A percentile compares a stretch with the other conserved stretches of the same genome.
Conservation (phyloP, 352 stramenopile genomes). For the Pythium sukuiense region DNA sequence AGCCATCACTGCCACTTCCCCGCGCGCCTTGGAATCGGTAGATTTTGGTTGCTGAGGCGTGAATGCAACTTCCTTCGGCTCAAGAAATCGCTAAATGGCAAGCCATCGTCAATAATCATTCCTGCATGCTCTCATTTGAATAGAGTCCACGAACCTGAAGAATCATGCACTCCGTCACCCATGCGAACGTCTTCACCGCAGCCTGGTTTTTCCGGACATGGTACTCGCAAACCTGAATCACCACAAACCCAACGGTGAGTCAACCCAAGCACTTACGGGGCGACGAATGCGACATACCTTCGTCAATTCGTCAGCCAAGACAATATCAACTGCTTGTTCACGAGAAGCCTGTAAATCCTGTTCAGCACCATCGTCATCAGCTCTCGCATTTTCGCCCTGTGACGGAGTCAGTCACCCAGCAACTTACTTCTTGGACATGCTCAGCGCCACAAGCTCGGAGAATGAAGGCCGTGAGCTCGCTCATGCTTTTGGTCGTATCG, state of each 20-base stretch:
- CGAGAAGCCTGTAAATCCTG: conserved; percentile 51
- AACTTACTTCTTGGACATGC: conserved; percentile 53
- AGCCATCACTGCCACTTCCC: conserved; percentile 37
- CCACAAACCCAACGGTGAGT: background rate
- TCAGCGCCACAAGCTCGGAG: conserved; percentile 62
- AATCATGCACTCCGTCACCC: conserved; percentile 82
- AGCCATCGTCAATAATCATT: background rate
- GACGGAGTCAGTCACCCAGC: background rate
- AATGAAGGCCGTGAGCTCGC: conserved; percentile 52
- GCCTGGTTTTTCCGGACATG: conserved; percentile 41
- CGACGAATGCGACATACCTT: conserved; percentile 34
- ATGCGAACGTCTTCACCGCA: conserved; percentile 66
- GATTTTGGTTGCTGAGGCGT: conserved; percentile 32
- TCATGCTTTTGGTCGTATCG: conserved; percentile 42
- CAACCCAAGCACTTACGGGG: too few relatives aligned
- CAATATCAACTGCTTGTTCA: conserved; percentile 48
- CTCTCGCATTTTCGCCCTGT: background rate
- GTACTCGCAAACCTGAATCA: conserved; percentile 49
- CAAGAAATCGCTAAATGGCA: conserved; percentile 45
- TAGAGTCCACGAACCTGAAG: conserved; percentile 47
- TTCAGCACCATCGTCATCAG: conserved; percentile 5
- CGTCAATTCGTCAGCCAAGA: conserved; percentile 71
- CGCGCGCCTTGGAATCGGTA: conserved; percentile 7
- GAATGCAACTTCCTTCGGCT: conserved; percentile 42
- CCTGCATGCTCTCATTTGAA: background rate